Evolutionary conservation across 306 rosid species (phyloP), one percentile per base, ranked within the genome.

Genomic region (Cucumis melo): DNA sequence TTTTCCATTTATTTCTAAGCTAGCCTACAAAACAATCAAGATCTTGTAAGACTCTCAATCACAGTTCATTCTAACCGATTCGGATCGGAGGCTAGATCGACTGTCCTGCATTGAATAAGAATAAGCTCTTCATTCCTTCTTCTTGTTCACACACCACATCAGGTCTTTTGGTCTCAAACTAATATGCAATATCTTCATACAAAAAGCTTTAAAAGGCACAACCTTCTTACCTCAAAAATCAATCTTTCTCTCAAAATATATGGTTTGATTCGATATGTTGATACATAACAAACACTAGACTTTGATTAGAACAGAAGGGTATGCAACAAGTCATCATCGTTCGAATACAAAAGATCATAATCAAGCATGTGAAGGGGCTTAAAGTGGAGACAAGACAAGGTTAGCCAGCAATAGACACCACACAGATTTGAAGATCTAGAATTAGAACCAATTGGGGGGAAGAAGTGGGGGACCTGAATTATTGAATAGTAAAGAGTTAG

Each of bases 401-500:
- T 53, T 51, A 73, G 46, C 6, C 19, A 16, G 77, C 48, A 73
- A 73, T 73, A 19, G 62, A 3, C 27, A 73, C 58, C 77, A 73
- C 77, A 73, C 62, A 73, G 61, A 51, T 53, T 73, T 73, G 77
- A 51, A 71, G 59, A 11, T 32, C 48, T 32, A 32, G 12, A 73
- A 73, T 27, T 27, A 53, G n/a, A 73, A 73, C 29, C 44, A 51
- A 7, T 73, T 32, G 62, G 29, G 62, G 29, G 61, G 38, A 21
- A 51, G 48, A 23, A 68, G 77, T 73, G 77, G 77, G 77, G 77
- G 77, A 73, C 77, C 62, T 73, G 77, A 73, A 73, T 73, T 72
- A 51, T 72, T 72, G 76, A 72, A 16, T 44, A 72, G 16, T 7
- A 29, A 51, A 50, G 58, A 71, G 75, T 71, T 8, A 8, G 76